Evolutionary conservation across 2,329 filamentous ascomycete genomes (phyloP), one percentile per base, ranked within the genome.

Genomic region (Trichoderma afroharzianum): DNA sequence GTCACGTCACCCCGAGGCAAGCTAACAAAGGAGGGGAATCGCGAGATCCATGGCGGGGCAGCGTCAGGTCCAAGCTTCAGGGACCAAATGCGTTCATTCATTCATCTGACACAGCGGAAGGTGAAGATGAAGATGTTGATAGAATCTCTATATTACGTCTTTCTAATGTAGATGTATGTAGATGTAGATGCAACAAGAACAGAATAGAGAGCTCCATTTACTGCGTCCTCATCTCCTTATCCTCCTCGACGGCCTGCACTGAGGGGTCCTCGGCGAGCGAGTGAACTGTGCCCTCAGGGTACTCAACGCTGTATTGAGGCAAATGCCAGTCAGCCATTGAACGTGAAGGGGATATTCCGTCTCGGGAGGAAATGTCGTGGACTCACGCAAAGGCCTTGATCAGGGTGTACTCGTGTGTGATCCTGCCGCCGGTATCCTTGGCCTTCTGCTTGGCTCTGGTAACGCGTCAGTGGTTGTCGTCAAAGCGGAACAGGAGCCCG

Each of bases 331-430:
- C 24, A 61, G 63, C 66, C 26, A 68, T 57, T 26, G n/a, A 6
- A 8, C 2, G 4, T 6, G 21, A 18, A 15, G 8, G 6, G 7
- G 6, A 26, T 28, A 5, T 47, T 30, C 9, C 33, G 6, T 72
- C 61, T n/a, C 32, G 24, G 5, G 14, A 9, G 15, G 4, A 24
- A 3, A 6, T 21, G 47, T 14, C 5, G 47, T 30, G 15, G 61
- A 86, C 93, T 76, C 90, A 98, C 95, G 93, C 91, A 85, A 98
- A 98, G 72, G 92, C 95, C 85, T 95, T 97, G 87, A 97, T 94
- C 77, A 97, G 83, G 73, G 84, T 91, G 86, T 93, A 97, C 81
- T 96, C 93, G 77, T 96, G 90, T 70, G 84, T 89, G 83, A 98
- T 96, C 82, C 89, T 90, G 80, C 94, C 95, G 79, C 95, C 95